phyloP scores from a whole-genome alignment of 1,284 basidiomycete genomes.

The Bjerkandera adusta region DNA sequence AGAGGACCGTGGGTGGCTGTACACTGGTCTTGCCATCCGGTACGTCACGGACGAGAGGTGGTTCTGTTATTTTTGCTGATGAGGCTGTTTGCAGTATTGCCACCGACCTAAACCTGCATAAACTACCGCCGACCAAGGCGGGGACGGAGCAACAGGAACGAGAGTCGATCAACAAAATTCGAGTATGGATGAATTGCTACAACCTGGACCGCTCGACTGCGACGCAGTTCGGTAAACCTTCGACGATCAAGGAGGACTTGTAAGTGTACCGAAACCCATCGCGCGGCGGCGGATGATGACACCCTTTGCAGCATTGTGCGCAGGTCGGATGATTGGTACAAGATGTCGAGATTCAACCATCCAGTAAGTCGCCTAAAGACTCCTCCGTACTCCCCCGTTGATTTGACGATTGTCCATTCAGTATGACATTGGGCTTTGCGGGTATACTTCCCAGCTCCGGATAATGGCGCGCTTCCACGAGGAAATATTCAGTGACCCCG shows the following conservation, averaged over 20 bases:
- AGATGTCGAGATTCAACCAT: slow-evolving; percentile 59
- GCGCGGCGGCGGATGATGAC: background rate
- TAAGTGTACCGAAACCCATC: slow-evolving; percentile 32
- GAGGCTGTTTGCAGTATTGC: slow-evolving; percentile 49
- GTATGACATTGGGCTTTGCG: slow-evolving; percentile 76
- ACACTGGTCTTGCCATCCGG: slow-evolving; percentile 78
- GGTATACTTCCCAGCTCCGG: slow-evolving; percentile 65
- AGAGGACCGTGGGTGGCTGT: slow-evolving; percentile 80
- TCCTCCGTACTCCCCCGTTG: too few relatives aligned
- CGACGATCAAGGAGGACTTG: slow-evolving; percentile 84
- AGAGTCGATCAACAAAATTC: slow-evolving; percentile 76
- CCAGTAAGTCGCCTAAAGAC: too few relatives aligned
- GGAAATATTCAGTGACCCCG: slow-evolving; percentile 72
- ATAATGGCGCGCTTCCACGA: slow-evolving; percentile 75
- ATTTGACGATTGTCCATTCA: too few relatives aligned
- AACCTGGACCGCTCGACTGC: slow-evolving; percentile 81
- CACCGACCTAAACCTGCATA: slow-evolving; percentile 83
- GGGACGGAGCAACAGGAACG: slow-evolving; percentile 67
- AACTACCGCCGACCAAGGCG: slow-evolving; percentile 57
- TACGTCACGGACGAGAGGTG: slow-evolving; percentile 24
- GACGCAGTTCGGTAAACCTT: slow-evolving; percentile 86
- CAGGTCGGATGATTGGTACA: slow-evolving; percentile 77
- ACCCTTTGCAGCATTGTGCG: slow-evolving; percentile 55
- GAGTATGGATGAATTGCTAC: slow-evolving; percentile 87
- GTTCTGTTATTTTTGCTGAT: background rate